phyloP scores from a whole-genome alignment of 2,329 filamentous ascomycete species.

The Microsporum canis region DNA sequence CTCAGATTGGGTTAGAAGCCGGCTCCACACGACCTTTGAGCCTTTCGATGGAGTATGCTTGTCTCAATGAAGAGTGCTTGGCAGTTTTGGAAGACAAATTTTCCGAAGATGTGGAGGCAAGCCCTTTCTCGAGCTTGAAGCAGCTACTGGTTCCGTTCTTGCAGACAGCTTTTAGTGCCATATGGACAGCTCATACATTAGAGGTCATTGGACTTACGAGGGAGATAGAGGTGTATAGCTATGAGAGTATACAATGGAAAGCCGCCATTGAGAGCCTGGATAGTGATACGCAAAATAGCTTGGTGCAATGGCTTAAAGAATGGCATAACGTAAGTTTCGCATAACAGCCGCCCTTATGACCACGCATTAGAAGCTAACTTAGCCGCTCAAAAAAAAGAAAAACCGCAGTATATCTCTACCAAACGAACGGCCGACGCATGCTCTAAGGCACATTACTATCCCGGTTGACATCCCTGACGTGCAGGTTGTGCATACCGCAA shows the following conservation, averaged over 20 bases:
- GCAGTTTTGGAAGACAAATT: constrained; percentile 39
- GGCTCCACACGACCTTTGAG: constrained; percentile 30
- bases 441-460: constrained; percentile 60
- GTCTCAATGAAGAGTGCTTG: constrained; percentile 62
- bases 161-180: constrained; percentile 35
- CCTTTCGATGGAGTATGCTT: constrained; percentile 63
- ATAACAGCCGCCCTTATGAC: no score
- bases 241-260: constrained; percentile 44
- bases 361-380: not conserved
- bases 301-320: constrained; percentile 23
- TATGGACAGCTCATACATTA: constrained; percentile 39
- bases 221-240: constrained; percentile 42
- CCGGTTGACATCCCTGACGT: constrained; percentile 81
- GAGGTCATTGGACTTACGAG: constrained; percentile 45
- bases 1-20: constrained; percentile 22
- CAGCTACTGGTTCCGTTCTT: constrained; percentile 44
- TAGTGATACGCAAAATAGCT: constrained; percentile 28
- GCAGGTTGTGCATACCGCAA: constrained; percentile 67
- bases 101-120: constrained; percentile 35
- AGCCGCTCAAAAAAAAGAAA: constrained; percentile 13
- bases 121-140: constrained; percentile 37
- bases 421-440: constrained; percentile 22
- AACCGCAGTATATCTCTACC: constrained; percentile 26
- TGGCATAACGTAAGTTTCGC: constrained; percentile 45
- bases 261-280: constrained; percentile 42